Base-by-base conservation (phyloP, 2,329 filamentous ascomycete genomes). In the Endothia cerciana region DNA sequence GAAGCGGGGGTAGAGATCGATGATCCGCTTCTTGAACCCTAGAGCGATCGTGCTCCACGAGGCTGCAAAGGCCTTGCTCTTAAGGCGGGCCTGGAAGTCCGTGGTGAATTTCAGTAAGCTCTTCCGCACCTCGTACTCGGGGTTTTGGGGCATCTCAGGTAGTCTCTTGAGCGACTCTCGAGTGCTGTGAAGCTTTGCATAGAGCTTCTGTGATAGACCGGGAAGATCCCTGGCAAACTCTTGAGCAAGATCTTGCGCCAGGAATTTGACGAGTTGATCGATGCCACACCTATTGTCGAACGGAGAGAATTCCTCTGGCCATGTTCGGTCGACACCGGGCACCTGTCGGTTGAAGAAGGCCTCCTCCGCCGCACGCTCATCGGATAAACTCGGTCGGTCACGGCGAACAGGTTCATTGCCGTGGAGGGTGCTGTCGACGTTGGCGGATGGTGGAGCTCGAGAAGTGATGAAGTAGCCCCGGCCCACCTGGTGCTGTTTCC, bases 381-480 rank as follows among this genome's bases (percentile, higher is more conserved):
- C 77, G 11, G 55, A 47, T 19, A 69, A 65, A 2, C 85, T 83
- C 38, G 62, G 64, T 4, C 66, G 64, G n/a, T 68, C 66, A 17
- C 57, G 60, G 22, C 64, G 66, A 25, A 51, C 62, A 0, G 89
- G 78, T 0, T 82, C 77, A 60, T 86, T 82, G 0, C 77, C 79
- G 36, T 66, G 51, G 22, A 15, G 59, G 4, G 3, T 17, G 49
- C 60, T 57, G 25, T 62, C 60, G n/a, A 38, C 36, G n/a, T 55
- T 36, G 3, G 40, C 15, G 15, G 65, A 57, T 10, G 56, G 70
- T 0, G 85, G 84, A 3, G 89, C 89, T 1, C 90, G 86, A 0
- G 89, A 91, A 0, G 94, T 92, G 10, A 92, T 87, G 68, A 89
- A 96, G 72, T 94, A 97, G 0, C 91, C 91, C n/a, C 91, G 82